Percentiles rank a stretch among this genome's conserved stretches.
Conservation (phyloP, 495 filamentous ascomycete species). For the Venustampulla echinocandica region DNA sequence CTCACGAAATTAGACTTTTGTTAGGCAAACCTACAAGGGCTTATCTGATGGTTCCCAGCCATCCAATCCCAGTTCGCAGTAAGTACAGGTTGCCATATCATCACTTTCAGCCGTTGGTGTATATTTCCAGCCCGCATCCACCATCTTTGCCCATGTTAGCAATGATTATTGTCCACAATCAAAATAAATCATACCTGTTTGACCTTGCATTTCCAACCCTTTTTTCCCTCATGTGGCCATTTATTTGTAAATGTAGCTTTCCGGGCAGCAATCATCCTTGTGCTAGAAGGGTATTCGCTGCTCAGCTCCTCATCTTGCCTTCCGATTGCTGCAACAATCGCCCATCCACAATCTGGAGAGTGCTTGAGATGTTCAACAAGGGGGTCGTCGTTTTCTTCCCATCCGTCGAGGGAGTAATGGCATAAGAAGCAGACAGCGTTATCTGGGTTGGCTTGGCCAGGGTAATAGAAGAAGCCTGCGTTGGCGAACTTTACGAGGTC, state of each 20-base stretch:
- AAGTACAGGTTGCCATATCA: constrained; percentile 80
- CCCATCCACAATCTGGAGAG: constrained; percentile 77
- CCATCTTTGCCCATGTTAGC: constrained; percentile 53
- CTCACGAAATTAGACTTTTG: constrained; percentile 16
- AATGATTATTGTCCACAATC: background rate
- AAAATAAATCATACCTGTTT: constrained; percentile 55
- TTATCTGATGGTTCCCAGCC: constrained; percentile 90
- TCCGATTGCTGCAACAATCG: constrained; percentile 66
- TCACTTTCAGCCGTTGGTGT: constrained; percentile 70
- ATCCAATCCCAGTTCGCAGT: constrained; percentile 78
- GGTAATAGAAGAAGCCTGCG: constrained; percentile 86
- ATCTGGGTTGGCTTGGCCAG: constrained; percentile 62
- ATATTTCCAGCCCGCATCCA: constrained; percentile 87
- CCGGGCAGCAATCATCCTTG: constrained; percentile 64
- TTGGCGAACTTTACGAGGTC: constrained; percentile 49
- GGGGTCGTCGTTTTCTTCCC: constrained; percentile 78
- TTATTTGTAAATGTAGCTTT: constrained; percentile 64
- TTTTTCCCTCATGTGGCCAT: constrained; percentile 88
- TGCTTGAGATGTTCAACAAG: constrained; percentile 77
- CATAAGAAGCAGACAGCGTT: constrained; percentile 89
- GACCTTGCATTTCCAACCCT: constrained; percentile 78
- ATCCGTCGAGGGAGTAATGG: constrained; percentile 69
- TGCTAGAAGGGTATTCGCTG: constrained; percentile 63
- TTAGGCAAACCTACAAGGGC: constrained; percentile 52
- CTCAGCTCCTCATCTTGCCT: constrained; percentile 51